Evolutionary conservation across 352 stramenopile species (phyloP).

Genomic region (Globisporangium cystogenes): DNA sequence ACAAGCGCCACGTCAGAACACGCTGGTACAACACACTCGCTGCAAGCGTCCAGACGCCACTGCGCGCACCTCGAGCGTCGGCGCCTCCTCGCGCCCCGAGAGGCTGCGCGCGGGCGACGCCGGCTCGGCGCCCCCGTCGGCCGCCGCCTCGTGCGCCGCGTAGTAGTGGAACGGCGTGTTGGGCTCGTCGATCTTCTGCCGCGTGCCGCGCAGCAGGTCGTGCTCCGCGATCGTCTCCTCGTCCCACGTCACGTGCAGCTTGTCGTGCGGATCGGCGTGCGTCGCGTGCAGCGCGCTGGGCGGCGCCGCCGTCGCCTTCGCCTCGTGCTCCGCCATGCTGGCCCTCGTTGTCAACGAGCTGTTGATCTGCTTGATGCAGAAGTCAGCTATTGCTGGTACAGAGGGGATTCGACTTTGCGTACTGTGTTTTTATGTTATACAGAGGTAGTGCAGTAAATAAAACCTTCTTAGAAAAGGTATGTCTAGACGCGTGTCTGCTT

Average conservation of each 20-base stretch:
- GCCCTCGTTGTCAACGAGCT: too few relatives aligned
- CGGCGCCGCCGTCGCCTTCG: neutral
- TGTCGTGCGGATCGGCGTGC: neutral
- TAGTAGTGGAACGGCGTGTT: slow-evolving; percentile 91
- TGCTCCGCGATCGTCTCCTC: slow-evolving; percentile 90
- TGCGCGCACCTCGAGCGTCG: slow-evolving; percentile 31
- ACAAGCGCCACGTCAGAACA: neutral
- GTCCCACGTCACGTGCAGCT: slow-evolving; percentile 80
- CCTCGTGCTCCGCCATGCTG: neutral
- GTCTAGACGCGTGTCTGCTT: too few relatives aligned
- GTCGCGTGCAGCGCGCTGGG: neutral
- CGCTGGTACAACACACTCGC: neutral
- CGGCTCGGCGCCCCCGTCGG: slow-evolving; percentile 13
- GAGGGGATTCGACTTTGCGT: too few relatives aligned
- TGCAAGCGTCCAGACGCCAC: neutral
- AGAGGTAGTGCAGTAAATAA: too few relatives aligned
- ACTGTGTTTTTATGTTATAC: too few relatives aligned
- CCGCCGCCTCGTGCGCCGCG: slow-evolving; percentile 13
- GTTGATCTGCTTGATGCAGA: too few relatives aligned
- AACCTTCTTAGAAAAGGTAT: too few relatives aligned
- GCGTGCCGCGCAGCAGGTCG: slow-evolving; percentile 87
- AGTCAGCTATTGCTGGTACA: too few relatives aligned
- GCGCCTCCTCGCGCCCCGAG: slow-evolving; percentile 35
- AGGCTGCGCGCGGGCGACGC: slow-evolving; percentile 47
- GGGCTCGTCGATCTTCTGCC: slow-evolving; percentile 93